These are phyloP conservation scores for Hylodesmum podocarpum DNA, from an alignment of 306 rosid genomes.

Conservation along the genomic window DNA sequence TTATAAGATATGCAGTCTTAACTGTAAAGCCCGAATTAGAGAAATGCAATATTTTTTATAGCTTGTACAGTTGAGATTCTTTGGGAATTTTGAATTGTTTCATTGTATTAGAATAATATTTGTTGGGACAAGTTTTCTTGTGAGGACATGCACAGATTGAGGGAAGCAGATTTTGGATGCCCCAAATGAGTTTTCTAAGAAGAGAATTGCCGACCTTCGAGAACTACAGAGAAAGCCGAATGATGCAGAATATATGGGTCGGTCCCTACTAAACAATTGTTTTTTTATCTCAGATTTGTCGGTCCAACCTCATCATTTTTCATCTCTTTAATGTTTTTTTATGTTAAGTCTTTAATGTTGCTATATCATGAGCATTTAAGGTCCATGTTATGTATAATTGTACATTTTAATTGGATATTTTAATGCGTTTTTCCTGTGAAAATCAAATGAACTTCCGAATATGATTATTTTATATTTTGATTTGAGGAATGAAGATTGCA, in stretches of 20 bases:
- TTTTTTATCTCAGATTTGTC: conserved; percentile 28
- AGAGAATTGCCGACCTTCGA: conserved; percentile 38
- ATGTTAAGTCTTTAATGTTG: background rate
- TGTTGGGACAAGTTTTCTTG: conserved; percentile 2
- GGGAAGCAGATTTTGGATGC: conserved; percentile 23
- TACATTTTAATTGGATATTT: background rate
- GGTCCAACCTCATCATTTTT: conserved; percentile 20
- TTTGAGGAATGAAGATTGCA: background rate
- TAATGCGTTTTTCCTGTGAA: background rate
- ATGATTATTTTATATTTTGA: background rate
- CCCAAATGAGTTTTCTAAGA: background rate
- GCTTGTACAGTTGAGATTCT: conserved; percentile 23
- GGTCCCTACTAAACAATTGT: conserved; percentile 18
- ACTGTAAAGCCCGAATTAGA: background rate
- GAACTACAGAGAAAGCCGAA: conserved; percentile 34
- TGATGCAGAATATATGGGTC: conserved; percentile 36
- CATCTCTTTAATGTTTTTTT: background rate
- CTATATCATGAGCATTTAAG: background rate
- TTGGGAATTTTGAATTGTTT: background rate
- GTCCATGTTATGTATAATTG: background rate
- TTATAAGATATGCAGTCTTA: background rate
- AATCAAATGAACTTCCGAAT: background rate
- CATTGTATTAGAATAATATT: conserved; percentile 7
- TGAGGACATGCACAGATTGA: conserved; percentile 14
- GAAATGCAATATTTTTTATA: background rate